Conservation (phyloP, 1,284 basidiomycete genomes). For the Prillingera fragicola region DNA sequence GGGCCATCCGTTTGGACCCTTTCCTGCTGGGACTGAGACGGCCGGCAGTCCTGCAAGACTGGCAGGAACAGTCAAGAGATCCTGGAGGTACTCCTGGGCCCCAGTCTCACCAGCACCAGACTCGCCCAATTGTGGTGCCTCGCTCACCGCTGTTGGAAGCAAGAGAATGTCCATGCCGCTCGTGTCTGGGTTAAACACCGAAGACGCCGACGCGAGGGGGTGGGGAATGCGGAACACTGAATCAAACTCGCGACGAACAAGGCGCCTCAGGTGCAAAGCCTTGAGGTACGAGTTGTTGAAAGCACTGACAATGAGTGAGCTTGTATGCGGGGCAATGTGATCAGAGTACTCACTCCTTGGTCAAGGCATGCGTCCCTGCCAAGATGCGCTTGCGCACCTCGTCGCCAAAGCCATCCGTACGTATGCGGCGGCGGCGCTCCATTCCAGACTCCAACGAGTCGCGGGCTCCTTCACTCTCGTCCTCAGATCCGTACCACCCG, state of each 20-base stretch:
- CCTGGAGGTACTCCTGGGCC: conserved; percentile 70
- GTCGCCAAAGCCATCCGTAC: conserved; percentile 68
- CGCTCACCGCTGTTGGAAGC: conserved; percentile 75
- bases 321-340: background rate
- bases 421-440: conserved; percentile 56
- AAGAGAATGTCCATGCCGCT: conserved; percentile 68
- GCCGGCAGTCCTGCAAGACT: conserved; percentile 84
- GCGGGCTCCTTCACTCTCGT: conserved; percentile 53
- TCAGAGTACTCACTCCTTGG: conserved; percentile 79
- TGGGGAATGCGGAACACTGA: conserved; percentile 57
- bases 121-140: conserved; percentile 55
- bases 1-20: conserved; percentile 65
- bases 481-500: conserved; percentile 53
- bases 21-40: conserved; percentile 63
- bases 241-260: conserved; percentile 70
- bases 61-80: conserved; percentile 86
- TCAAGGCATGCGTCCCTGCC: conserved; percentile 87
- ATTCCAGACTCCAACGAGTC: conserved; percentile 49
- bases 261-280: conserved; percentile 71
- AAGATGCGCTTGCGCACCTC: conserved; percentile 85
- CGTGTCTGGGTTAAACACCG: conserved; percentile 16
- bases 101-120: conserved; percentile 23
- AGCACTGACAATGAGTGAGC: conserved; percentile 54
- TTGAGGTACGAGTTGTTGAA: conserved; percentile 96
- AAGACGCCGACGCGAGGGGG: conserved; percentile 15